phyloP scores from a whole-genome alignment of 768 basidiomycete species.

The Xerocomus potaroensis region DNA sequence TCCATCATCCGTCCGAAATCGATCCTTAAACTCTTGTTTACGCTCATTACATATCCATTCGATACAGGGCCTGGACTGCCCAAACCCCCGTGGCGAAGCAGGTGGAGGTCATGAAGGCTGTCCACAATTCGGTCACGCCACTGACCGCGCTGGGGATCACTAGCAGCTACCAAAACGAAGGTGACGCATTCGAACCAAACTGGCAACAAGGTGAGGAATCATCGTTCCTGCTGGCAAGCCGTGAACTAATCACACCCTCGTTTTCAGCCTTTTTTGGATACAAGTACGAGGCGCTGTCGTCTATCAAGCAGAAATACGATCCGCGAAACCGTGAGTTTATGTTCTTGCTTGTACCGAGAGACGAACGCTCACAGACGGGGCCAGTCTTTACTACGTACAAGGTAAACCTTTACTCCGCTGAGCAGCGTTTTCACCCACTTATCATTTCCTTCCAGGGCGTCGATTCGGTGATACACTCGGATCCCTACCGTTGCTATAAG shows the following conservation, averaged over 20 bases:
- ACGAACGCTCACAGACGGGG: neutral
- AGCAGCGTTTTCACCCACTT: no score
- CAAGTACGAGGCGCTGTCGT: constrained; percentile 13
- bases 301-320: constrained; percentile 23
- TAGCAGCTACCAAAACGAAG: constrained; percentile 25
- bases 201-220: constrained; percentile 17
- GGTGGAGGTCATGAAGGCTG: constrained; percentile 1
- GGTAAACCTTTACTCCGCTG: no score
- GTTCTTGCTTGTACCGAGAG: neutral
- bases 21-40: no score
- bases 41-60: neutral
- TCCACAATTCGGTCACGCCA: constrained; percentile 9
- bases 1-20: no score
- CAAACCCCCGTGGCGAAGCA: neutral
- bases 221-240: neutral
- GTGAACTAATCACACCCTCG: no score
- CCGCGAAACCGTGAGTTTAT: constrained; percentile 15
- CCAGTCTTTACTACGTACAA: no score
- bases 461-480: no score
- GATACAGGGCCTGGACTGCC: constrained; percentile 14
- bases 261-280: constrained; percentile 22
- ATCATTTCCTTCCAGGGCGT: no score
- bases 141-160: constrained; percentile 14
- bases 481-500: no score
- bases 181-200: constrained; percentile 11